Evolutionary conservation across 306 rosid genomes (phyloP).

Genomic region (Cucurbita ficifolia): DNA sequence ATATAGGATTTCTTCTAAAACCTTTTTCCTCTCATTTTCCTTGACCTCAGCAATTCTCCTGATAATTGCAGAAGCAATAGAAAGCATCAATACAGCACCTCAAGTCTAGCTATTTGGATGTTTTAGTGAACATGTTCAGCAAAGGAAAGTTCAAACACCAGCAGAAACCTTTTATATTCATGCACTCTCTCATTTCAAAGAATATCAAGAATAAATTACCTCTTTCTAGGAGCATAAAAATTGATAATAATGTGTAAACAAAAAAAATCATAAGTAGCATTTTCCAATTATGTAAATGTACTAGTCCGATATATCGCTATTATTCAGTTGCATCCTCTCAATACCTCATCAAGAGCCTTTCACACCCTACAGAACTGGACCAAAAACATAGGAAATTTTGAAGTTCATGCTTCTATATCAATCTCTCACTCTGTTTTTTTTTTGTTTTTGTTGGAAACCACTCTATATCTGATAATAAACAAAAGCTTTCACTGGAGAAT

Average conservation of each 20-base stretch:
- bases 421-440: not conserved
- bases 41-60: constrained; percentile 95
- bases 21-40: constrained; percentile 58
- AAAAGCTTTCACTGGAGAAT: not conserved
- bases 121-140: not conserved
- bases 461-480: not conserved
- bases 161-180: not conserved
- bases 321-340: not conserved
- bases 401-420: not conserved
- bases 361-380: not conserved
- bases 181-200: not conserved
- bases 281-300: not conserved
- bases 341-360: not conserved
- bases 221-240: not conserved
- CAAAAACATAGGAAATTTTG: not conserved
- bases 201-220: not conserved
- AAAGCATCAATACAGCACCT: not conserved
- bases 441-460: not conserved
- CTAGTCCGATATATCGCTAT: not conserved
- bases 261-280: not conserved
- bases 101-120: not conserved
- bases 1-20: constrained; percentile 71
- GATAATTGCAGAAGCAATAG: constrained; percentile 12
- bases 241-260: not conserved
- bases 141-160: not conserved